Percentiles rank a stretch among this genome's conserved stretches.
phyloP scores from a whole-genome alignment of 352 stramenopile genomes.

The Thalassiosira hispida region DNA sequence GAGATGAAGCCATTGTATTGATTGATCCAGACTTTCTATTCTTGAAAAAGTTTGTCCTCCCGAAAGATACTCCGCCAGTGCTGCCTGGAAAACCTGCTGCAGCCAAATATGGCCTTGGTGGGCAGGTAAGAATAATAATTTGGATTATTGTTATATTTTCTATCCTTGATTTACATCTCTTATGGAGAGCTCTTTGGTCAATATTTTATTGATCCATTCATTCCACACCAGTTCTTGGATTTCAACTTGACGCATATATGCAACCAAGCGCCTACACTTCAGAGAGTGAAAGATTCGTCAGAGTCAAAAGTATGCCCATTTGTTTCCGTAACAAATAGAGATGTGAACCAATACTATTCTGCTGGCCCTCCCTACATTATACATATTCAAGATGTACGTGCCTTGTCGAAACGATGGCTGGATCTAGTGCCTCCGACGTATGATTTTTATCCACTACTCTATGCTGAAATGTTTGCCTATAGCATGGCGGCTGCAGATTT shows the following conservation, averaged over 20 bases:
- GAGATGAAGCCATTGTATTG: slow-evolving; percentile 57
- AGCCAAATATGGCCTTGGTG: slow-evolving; percentile 55
- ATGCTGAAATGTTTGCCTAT: slow-evolving; percentile 77
- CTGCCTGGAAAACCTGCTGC: slow-evolving; percentile 40
- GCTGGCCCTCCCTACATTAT: slow-evolving; percentile 64
- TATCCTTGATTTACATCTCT: neutral
- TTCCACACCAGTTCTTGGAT: slow-evolving; percentile 48
- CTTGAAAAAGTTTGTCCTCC: slow-evolving; percentile 52
- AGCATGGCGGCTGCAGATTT: slow-evolving; percentile 67
- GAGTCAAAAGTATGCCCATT: slow-evolving; percentile 36
- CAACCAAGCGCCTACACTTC: slow-evolving; percentile 21
- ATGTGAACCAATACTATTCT: slow-evolving; percentile 56
- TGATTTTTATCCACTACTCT: slow-evolving; percentile 61
- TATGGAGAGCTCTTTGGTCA: neutral
- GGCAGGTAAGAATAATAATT: slow-evolving; percentile 33
- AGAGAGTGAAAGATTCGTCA: neutral
- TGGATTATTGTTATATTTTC: neutral
- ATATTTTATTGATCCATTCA: neutral
- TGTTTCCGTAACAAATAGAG: slow-evolving; percentile 30
- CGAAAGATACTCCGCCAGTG: slow-evolving; percentile 10
- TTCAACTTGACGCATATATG: slow-evolving; percentile 63
- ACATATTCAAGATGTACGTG: slow-evolving; percentile 53
- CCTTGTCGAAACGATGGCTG: slow-evolving; percentile 53
- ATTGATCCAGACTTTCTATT: slow-evolving; percentile 76
- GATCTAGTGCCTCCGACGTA: slow-evolving; percentile 56